Percentiles rank a stretch among this genome's conserved stretches.
Evolutionary conservation across 352 stramenopile genomes (phyloP).

Genomic region (Globisporangium nagaii): DNA sequence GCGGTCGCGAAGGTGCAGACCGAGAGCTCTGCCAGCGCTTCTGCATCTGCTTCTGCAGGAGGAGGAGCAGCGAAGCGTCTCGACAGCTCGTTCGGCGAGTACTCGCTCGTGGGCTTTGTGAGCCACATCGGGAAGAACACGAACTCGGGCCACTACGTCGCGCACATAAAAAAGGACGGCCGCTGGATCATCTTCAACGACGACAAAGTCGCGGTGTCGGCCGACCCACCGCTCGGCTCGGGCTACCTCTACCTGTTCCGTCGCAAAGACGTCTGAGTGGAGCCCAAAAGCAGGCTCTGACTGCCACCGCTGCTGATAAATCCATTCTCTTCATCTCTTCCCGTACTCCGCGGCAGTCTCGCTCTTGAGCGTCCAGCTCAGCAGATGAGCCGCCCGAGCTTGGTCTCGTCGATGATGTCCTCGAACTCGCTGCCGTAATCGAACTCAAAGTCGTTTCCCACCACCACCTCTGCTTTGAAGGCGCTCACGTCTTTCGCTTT

Average conservation of each 20-base stretch:
- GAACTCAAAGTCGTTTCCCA: slow-evolving; percentile 38
- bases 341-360: too few relatives aligned
- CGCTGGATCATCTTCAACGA: slow-evolving; percentile 99
- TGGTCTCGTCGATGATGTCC: slow-evolving; percentile 67
- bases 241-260: slow-evolving; percentile 97
- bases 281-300: too few relatives aligned
- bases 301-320: too few relatives aligned
- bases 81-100: slow-evolving; percentile 71
- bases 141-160: slow-evolving; percentile 97
- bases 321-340: too few relatives aligned
- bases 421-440: slow-evolving; percentile 82
- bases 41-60: slow-evolving; percentile 1
- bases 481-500: slow-evolving; percentile 4
- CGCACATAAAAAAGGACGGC: slow-evolving; percentile 95
- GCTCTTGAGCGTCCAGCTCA: slow-evolving; percentile 6
- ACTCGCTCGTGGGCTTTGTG: slow-evolving; percentile 96
- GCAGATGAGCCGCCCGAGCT: slow-evolving; percentile 47
- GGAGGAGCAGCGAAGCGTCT: slow-evolving; percentile 39
- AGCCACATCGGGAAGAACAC: slow-evolving; percentile 99
- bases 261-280: slow-evolving; percentile 52
- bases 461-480: slow-evolving; percentile 13
- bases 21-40: slow-evolving; percentile 12
- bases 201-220: slow-evolving; percentile 95
- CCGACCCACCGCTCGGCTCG: slow-evolving; percentile 91
- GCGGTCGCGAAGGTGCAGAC: slow-evolving; percentile 69